A percentile compares a stretch with the other conserved stretches of the same genome.
These are phyloP conservation scores for Auricularia sp. DNA, from an alignment of 768 basidiomycete genomes.

Conservation along the genomic window DNA sequence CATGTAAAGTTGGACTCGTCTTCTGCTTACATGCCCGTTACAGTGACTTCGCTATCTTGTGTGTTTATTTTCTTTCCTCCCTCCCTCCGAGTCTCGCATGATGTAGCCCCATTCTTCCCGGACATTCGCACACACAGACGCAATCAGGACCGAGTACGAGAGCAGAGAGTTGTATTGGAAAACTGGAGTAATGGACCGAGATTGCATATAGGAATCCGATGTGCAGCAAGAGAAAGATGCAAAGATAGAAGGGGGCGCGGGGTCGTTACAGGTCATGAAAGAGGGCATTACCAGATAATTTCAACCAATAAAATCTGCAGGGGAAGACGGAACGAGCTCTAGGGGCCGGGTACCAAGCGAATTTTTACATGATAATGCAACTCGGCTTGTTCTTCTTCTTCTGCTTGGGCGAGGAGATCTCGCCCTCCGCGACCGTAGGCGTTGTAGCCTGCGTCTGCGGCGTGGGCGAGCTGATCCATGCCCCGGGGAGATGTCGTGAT, in stretches of 20 bases:
- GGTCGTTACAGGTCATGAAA: not conserved
- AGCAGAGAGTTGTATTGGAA: too few relatives aligned
- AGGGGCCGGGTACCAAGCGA: not conserved
- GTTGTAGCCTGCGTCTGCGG: not conserved
- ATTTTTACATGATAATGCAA: not conserved
- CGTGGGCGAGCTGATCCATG: not conserved
- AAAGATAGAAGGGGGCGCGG: not conserved
- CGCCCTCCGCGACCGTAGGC: not conserved
- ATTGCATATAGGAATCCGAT: too few relatives aligned
- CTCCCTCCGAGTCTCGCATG: too few relatives aligned
- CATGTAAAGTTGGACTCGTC: too few relatives aligned
- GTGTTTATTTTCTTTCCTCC: too few relatives aligned
- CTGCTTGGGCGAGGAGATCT: not conserved
- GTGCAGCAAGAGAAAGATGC: too few relatives aligned
- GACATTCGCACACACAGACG: too few relatives aligned
- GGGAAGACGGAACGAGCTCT: not conserved
- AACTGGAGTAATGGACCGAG: too few relatives aligned
- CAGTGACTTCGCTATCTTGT: too few relatives aligned
- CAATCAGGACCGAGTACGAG: too few relatives aligned
- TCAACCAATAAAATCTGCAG: not conserved
- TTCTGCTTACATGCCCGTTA: too few relatives aligned
- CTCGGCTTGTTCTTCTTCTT: not conserved
- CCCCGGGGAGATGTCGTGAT: not conserved
- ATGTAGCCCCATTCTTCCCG: too few relatives aligned
- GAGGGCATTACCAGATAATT: not conserved